Evolutionary conservation across 2,329 filamentous ascomycete genomes (phyloP).

Genomic region (Penicillium sp.): DNA sequence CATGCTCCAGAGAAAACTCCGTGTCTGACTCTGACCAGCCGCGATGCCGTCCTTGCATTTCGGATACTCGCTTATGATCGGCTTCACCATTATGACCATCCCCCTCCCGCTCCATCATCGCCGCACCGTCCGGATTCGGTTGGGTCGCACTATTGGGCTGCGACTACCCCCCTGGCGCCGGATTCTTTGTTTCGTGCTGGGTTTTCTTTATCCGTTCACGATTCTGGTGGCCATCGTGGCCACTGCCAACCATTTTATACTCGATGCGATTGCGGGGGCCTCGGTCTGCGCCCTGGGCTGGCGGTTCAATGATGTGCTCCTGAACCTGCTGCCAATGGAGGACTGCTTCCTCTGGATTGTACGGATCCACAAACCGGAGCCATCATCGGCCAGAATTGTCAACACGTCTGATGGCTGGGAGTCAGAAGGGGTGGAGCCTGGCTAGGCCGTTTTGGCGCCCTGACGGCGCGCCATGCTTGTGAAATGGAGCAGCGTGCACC

Average conservation of each 20-base stretch:
- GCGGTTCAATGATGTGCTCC: conserved; percentile 53
- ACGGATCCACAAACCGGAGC: conserved; percentile 63
- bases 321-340: conserved; percentile 65
- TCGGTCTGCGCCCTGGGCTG: conserved; percentile 65
- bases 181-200: conserved; percentile 49
- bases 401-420: conserved; percentile 1
- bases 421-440: conserved; percentile 12
- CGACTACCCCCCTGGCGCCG: conserved; percentile 53
- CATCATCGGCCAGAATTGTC: conserved; percentile 7
- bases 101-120: conserved; percentile 58
- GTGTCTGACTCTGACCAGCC: conserved; percentile 40
- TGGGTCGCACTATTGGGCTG: conserved; percentile 39
- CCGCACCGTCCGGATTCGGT: conserved; percentile 34
- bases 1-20: neutral
- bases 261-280: conserved; percentile 69
- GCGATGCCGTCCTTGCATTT: conserved; percentile 77
- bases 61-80: conserved; percentile 71
- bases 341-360: conserved; percentile 65
- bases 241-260: conserved; percentile 70
- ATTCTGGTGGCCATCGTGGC: conserved; percentile 68
- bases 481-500: neutral
- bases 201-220: conserved; percentile 62
- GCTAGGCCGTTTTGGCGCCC: neutral
- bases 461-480: neutral
- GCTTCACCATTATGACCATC: conserved; percentile 65